These are phyloP conservation scores for Ophiostoma perfectum DNA, from an alignment of 2,329 filamentous ascomycete species.

Conservation along the genomic window DNA sequence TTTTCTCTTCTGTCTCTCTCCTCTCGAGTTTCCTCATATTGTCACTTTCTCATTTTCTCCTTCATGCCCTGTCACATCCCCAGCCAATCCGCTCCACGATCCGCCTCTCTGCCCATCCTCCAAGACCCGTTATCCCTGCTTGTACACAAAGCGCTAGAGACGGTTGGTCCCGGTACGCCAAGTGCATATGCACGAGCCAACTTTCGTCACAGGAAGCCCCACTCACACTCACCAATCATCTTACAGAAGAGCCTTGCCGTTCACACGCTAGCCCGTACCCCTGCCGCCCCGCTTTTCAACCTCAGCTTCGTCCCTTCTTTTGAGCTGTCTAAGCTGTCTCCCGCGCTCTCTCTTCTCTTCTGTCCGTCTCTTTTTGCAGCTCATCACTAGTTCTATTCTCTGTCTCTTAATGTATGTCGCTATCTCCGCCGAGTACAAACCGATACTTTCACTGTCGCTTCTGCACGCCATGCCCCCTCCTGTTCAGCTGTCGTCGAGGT, in stretches of 20 bases:
- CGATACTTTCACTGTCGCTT: not conserved
- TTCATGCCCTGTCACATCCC: not conserved
- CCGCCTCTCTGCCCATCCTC: too few species aligned
- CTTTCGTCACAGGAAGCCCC: not conserved
- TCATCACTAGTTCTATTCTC: not conserved
- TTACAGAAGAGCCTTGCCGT: constrained; percentile 3
- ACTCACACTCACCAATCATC: not conserved
- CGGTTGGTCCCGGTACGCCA: constrained; percentile 17
- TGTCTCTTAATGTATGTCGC: too few species aligned
- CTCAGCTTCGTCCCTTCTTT: constrained; percentile 8
- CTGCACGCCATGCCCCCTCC: not conserved
- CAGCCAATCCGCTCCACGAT: not conserved
- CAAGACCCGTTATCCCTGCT: constrained; percentile 7
- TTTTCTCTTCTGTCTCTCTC: too few species aligned
- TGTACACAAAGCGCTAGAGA: constrained; percentile 7
- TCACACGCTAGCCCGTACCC: not conserved
- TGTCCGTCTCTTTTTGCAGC: not conserved
- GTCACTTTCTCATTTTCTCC: too few species aligned
- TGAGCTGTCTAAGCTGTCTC: not conserved
- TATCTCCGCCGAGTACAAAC: not conserved
- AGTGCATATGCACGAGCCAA: constrained; percentile 13
- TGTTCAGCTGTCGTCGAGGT: not conserved
- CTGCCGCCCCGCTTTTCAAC: constrained; percentile 6
- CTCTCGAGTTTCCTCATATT: too few species aligned
- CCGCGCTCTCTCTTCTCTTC: not conserved